A percentile compares a stretch with the other conserved stretches of the same genome.
Conservation (phyloP, 1,284 basidiomycete species). For the Somion occarium region DNA sequence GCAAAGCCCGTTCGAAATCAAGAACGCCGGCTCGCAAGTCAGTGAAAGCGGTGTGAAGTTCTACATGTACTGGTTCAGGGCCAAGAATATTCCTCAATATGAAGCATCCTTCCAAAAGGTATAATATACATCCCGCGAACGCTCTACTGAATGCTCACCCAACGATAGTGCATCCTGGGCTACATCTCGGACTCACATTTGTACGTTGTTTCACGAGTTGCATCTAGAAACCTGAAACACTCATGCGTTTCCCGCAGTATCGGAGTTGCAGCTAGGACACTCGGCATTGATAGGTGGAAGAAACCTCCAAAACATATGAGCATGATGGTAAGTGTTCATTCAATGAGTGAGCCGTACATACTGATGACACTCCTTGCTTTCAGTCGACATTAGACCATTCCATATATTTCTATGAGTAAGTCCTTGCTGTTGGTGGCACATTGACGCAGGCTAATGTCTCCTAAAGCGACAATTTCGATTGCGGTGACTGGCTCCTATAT, state of each 20-base stretch:
- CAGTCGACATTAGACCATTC: slow-evolving; percentile 84
- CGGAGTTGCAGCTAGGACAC: slow-evolving; percentile 54
- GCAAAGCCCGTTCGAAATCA: slow-evolving; percentile 68
- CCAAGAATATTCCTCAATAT: slow-evolving; percentile 62
- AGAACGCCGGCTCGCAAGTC: slow-evolving; percentile 34
- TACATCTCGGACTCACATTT: slow-evolving; percentile 86
- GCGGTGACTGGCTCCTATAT: slow-evolving; percentile 78
- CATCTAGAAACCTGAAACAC: not conserved
- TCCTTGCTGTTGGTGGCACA: slow-evolving; percentile 7
- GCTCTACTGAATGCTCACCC: not conserved
- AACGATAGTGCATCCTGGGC: slow-evolving; percentile 71
- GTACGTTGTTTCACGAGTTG: slow-evolving; percentile 34
- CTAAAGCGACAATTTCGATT: slow-evolving; percentile 67
- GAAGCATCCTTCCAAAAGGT: slow-evolving; percentile 80
- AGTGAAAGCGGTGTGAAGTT: slow-evolving; percentile 43
- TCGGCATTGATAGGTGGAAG: slow-evolving; percentile 53
- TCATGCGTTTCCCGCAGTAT: slow-evolving; percentile 46
- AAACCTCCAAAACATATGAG: slow-evolving; percentile 49
- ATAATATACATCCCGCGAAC: slow-evolving; percentile 15
- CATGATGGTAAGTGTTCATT: slow-evolving; percentile 67
- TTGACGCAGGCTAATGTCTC: not conserved
- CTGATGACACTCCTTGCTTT: slow-evolving; percentile 4
- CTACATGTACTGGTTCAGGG: slow-evolving; percentile 80
- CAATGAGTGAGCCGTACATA: not conserved
- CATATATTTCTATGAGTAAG: slow-evolving; percentile 79